Base-by-base conservation (phyloP, 495 filamentous ascomycete species). In the Barbatosphaeria neglecta region DNA sequence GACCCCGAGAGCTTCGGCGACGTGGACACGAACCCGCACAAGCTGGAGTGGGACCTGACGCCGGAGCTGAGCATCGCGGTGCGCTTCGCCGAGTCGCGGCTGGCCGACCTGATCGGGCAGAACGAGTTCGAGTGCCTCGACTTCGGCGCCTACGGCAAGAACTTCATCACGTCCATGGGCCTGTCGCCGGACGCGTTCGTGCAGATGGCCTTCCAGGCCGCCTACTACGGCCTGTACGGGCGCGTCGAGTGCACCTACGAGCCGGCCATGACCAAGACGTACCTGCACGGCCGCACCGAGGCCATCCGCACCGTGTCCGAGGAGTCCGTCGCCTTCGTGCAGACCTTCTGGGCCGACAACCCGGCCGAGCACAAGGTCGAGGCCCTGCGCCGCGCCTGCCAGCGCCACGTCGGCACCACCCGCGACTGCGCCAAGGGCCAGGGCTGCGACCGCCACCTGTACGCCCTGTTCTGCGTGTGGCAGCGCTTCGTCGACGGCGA, bases 161-260 rank as follows among this genome's bases (percentile, higher is more conserved):
- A 92, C 64, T 95, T 94, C 55, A 98, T 98, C 60, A 97, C 88
- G 1, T 88, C 86, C 0, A 88, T 87, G 76, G 93, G 93, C 20
- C 93, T 97, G 60, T 96, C 92, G 0, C 92, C 92, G 0, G 92
- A 98, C 61, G 92, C 92, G 1, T 98, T 95, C 53, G 86, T 98
- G 24, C 92, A 98, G 62, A 97, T 97, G 92, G 93, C 92, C 4
- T 97, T 95, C 70, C 92, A 98, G 63, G 92, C 92, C 22, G 92
- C 93, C 13, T 97, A 98, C 69, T 98, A 97, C 57, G 92, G 93
- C 23, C 79, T 98, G 25, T 98, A 98, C 54, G 92, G 92, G 6
- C 79, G 87, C 4, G 74, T 95, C 5, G 92, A 97, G 64, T 93
- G 86, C 58, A 90, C 86, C 2, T 98, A 98, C 61, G 92, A 98